Base-by-base conservation (phyloP, 2,329 filamentous ascomycete genomes). In the Botrytis paeoniae region DNA sequence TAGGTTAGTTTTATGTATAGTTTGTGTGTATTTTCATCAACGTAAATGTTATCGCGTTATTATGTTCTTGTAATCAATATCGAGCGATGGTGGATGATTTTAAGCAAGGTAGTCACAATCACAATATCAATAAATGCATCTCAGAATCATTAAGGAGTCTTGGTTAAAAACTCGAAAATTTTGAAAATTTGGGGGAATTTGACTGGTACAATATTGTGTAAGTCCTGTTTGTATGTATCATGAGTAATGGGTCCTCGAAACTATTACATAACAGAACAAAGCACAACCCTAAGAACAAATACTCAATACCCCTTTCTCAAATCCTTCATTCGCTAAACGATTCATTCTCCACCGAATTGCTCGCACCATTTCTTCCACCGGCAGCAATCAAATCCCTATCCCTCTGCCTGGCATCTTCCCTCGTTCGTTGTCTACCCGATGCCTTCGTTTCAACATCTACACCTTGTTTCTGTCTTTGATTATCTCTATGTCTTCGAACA, bases 401-500 rank as follows among this genome's bases (percentile, higher is more conserved):
- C 10, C 41, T 37, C 39, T 70, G 12, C 3, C 68, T 61, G 12
- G 54, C 45, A 12, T 65, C 60, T 51, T 66, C 69, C 32, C 41
- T 57, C 14, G 35, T 35, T 65, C 39, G 20, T 32, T 65, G 60
- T 6, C 35, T 57, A 18, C 35, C 65, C n/a, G 48, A n/a, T n/a
- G 18, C 54, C n/a, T 54, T 71, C n/a, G 43, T 22, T 22, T 65
- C 69, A 25, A 57, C 25, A 8, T 71, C 45, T 3, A 48, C 25
- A 37, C 37, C 60, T 51, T 37, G 69, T 29, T 63, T 70, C 18
- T 51, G 32, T 39, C 45, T 64, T 41, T 70, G 69, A 37, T 39
- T 64, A 29, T 70, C 57, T 51, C 69, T 70, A 43, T 70, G 59
- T 41, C 57, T n/a, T 51, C 69, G 69, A 48, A 63, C 57, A 25